Conservation (phyloP, 192 early-diverging fungal genomes). For the Rhizoclosmatium sp. region DNA sequence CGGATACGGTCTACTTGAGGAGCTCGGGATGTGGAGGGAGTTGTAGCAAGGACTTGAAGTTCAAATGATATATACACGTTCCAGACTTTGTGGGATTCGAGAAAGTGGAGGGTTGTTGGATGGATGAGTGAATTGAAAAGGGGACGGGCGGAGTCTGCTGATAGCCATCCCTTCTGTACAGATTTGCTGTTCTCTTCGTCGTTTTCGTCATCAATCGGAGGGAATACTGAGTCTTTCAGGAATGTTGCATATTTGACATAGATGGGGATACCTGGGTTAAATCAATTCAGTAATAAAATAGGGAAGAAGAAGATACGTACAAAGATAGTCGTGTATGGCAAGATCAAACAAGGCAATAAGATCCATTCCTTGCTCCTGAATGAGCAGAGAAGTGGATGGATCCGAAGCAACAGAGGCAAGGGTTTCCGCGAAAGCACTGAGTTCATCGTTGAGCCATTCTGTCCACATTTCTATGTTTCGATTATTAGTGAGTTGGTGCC, state of each 20-base stretch:
- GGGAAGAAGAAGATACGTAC: constrained; percentile 50
- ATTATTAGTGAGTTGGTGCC: background rate
- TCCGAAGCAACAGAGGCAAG: background rate
- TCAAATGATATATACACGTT: constrained; percentile 68
- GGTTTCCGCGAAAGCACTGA: constrained; percentile 1
- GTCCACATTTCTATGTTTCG: constrained; percentile 68
- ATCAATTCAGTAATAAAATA: background rate
- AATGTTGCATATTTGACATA: constrained; percentile 72
- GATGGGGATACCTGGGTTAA: constrained; percentile 63
- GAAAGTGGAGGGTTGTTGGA: constrained; percentile 63
- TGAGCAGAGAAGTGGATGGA: constrained; percentile 32
- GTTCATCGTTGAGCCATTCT: constrained; percentile 77
- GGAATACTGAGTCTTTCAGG: constrained; percentile 49
- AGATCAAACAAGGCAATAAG: constrained; percentile 60
- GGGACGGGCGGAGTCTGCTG: constrained; percentile 49
- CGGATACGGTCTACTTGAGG: constrained; percentile 39
- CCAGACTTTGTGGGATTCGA: constrained; percentile 72
- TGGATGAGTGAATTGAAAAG: constrained; percentile 55
- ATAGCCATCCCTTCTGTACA: constrained; percentile 37
- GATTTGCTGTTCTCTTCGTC: constrained; percentile 42
- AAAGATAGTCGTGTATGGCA: constrained; percentile 74
- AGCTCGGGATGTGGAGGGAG: background rate
- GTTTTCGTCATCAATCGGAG: constrained; percentile 20
- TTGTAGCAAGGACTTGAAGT: constrained; percentile 46
- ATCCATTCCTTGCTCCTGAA: constrained; percentile 44